Evolutionary conservation across 768 basidiomycete species (phyloP).

Genomic region (Mrakia gelida): DNA sequence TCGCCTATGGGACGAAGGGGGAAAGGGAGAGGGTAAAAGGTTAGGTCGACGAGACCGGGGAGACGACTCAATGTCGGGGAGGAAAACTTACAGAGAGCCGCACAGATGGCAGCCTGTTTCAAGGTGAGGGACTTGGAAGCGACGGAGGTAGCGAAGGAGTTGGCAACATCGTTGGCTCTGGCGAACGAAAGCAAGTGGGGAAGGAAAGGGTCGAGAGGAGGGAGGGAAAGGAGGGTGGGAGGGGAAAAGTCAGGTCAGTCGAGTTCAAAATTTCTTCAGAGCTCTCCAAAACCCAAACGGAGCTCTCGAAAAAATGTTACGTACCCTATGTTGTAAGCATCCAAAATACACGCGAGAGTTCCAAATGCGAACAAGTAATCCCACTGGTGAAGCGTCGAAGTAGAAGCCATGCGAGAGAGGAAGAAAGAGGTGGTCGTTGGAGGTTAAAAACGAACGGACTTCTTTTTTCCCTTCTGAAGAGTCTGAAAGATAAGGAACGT

Average conservation of each 20-base stretch:
- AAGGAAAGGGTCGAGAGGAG: no score
- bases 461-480: no score
- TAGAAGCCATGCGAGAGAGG: no score
- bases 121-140: conserved; percentile 47
- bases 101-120: conserved; percentile 45
- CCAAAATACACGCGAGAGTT: conserved; percentile 44
- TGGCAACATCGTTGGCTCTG: conserved; percentile 40
- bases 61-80: background rate
- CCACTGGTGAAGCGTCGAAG: background rate
- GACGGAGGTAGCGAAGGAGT: conserved; percentile 47
- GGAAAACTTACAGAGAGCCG: conserved; percentile 37
- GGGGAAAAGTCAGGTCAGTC: background rate
- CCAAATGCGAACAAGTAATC: conserved; percentile 34
- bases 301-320: conserved; percentile 6
- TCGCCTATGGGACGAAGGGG: conserved; percentile 34
- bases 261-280: no score
- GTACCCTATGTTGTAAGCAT: conserved; percentile 43
- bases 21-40: background rate
- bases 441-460: no score
- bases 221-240: no score
- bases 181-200: conserved; percentile 15
- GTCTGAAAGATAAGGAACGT: no score
- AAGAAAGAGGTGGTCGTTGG: no score
- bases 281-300: no score
- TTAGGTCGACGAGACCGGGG: background rate